These are phyloP conservation scores for Trypanosoma lewisi DNA, from an alignment of 208 protist species.

Conservation along the genomic window DNA sequence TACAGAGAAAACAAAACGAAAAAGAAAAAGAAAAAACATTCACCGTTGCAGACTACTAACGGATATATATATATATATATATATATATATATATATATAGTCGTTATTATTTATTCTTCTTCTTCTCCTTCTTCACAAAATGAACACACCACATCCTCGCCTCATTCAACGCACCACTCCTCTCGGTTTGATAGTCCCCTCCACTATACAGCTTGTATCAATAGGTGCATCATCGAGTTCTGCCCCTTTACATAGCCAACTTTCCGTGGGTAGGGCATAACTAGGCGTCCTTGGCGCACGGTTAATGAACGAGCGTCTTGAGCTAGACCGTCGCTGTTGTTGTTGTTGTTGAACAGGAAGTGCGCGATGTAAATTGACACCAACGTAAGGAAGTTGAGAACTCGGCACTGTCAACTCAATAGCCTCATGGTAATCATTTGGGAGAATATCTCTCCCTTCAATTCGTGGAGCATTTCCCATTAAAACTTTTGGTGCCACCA, in stretches of 20 bases:
- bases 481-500: constrained; percentile 12
- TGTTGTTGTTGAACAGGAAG: constrained; percentile 2
- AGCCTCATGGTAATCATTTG: constrained; percentile 1
- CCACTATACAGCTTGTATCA: constrained; percentile 2
- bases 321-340: constrained; percentile 10
- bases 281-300: constrained; percentile 28
- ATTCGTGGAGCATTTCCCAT: constrained; percentile 20
- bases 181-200: constrained; percentile 3
- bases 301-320: constrained; percentile 10
- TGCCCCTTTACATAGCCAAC: constrained; percentile 62
- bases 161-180: neutral
- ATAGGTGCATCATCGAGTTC: constrained; percentile 30
- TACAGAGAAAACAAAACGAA: constrained; percentile 8
- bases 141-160: neutral
- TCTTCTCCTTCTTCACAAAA: neutral
- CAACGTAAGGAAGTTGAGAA: constrained; percentile 23
- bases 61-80: neutral
- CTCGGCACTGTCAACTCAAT: constrained; percentile 14
- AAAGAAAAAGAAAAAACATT: constrained; percentile 3
- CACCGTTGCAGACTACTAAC: neutral
- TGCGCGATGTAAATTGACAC: constrained; percentile 2
- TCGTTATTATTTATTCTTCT: neutral
- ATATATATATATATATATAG: neutral
- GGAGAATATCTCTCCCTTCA: neutral
- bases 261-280: constrained; percentile 71